Evolutionary conservation across 208 protist genomes (phyloP).

Genomic region (Spongospora subterranea): DNA sequence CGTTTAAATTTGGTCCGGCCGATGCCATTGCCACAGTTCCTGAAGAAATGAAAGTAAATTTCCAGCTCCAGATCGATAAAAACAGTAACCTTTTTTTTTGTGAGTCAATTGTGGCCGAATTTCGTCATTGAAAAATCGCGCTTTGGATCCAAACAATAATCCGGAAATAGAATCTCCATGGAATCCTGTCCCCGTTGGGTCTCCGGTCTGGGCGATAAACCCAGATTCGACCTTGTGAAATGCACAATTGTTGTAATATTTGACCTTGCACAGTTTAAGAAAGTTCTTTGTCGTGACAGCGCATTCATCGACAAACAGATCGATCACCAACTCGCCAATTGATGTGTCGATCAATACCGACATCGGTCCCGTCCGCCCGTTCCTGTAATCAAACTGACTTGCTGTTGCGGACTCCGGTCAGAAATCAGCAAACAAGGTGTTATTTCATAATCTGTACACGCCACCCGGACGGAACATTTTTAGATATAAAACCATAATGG

Average conservation of each 20-base stretch:
- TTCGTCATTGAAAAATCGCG: conserved; percentile 40
- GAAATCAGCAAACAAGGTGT: no score
- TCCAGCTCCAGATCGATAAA: neutral
- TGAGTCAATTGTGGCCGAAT: conserved; percentile 22
- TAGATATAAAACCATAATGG: no score
- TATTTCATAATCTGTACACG: no score
- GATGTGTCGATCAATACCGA: conserved; percentile 86
- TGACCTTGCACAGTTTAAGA: conserved; percentile 90
- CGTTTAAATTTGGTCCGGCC: conserved; percentile 76
- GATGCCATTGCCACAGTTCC: conserved; percentile 80
- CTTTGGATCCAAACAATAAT: conserved; percentile 75
- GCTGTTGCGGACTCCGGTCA: no score
- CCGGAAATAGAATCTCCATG: conserved; percentile 78
- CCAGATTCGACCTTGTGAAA: conserved; percentile 85
- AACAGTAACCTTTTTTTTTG: conserved; percentile 12
- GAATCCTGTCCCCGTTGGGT: conserved; percentile 79
- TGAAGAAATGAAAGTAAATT: neutral
- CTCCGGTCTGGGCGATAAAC: conserved; percentile 83
- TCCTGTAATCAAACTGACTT: no score
- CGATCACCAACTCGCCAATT: conserved; percentile 85
- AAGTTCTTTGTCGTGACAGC: conserved; percentile 84
- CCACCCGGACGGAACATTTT: no score
- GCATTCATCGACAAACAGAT: conserved; percentile 81
- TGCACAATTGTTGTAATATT: conserved; percentile 89
- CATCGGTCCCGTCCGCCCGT: conserved; percentile 71